Base-by-base conservation (phyloP, 164 flowering plant species). In the Warburgia ugandensis region DNA sequence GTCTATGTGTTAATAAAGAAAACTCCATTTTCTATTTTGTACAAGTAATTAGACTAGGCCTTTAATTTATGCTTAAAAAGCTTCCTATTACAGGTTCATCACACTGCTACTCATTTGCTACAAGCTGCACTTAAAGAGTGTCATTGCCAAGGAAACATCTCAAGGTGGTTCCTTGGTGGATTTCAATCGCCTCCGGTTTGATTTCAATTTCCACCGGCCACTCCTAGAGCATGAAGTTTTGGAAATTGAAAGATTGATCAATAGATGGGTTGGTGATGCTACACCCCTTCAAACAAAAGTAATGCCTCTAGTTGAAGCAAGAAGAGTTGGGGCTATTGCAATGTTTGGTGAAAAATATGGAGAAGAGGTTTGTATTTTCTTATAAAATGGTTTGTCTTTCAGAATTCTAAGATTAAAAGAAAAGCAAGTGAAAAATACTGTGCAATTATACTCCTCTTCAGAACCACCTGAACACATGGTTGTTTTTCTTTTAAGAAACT, bases 261-360 rank as follows among this genome's bases (percentile, higher is more conserved):
- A 91, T 60, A 58, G 59, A 61, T 91, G 98, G 98, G 75, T 91
- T 59, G 86, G 83, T 40, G 86, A 81, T 63, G 78, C 86, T 13
- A 60, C 84, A 32, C 58, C 61, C 59, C 86, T 87, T 49, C 80
- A 78, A 61, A 91, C 98, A 30, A 79, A 80, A 73, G 86, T 85
- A 28, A 84, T 91, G 96, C 67, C 92, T 52, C 68, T 91, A 45
- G 41, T 55, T 48, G 96, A 85, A 40, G 98, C 98, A 28, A 91
- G 85, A 68, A 59, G 55, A 29, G 95, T 94, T 52, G 96, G 98
- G 29, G 98, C 98, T 41, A 81, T 91, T 65, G 95, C 96, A 32
- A 91, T 91, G 98, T 91, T 91, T 66, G 96, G 96, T 48, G 98
- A 91, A 72, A 91, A 85, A 72, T 91, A 91, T 57, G 92, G 85